Conservation (phyloP, 108 stramenopile species). For the Skeletonema costatum region DNA sequence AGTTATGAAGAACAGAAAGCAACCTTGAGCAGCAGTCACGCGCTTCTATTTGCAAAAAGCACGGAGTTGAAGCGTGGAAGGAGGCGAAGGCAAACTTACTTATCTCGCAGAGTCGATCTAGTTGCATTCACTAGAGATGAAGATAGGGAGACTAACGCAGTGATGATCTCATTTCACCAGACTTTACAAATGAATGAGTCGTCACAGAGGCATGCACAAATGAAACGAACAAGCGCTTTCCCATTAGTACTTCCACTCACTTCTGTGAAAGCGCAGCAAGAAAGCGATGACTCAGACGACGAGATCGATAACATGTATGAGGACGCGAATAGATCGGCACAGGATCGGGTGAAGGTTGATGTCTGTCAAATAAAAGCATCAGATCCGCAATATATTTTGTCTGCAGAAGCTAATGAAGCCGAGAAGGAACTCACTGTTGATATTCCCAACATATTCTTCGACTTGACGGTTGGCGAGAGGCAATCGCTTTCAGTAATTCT, state of each 20-base stretch:
- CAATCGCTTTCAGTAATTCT: conserved; percentile 24
- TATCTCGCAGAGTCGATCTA: conserved; percentile 35
- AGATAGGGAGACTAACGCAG: conserved; percentile 15
- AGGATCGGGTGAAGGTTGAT: neutral
- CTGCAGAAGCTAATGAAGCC: conserved; percentile 57
- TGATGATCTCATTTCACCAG: conserved; percentile 3
- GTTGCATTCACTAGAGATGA: conserved; percentile 21
- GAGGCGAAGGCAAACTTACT: conserved; percentile 14
- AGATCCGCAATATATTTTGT: conserved; percentile 69
- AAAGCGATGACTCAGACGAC: conserved; percentile 67
- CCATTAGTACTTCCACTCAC: conserved; percentile 71
- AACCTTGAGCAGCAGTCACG: conserved; percentile 7
- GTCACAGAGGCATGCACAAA: neutral
- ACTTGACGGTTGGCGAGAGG: conserved; percentile 59
- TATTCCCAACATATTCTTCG: conserved; percentile 60
- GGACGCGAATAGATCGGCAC: conserved; percentile 1
- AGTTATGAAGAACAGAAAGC: conserved; percentile 16
- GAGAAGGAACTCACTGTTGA: conserved; percentile 39
- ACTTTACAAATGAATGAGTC: neutral
- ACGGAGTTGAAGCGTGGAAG: conserved; percentile 19
- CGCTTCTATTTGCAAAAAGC: conserved; percentile 29
- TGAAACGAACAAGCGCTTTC: conserved; percentile 37
- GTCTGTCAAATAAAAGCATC: conserved; percentile 29
- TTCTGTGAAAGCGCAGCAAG: conserved; percentile 77
- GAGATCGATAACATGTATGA: conserved; percentile 33